Percentiles rank a stretch among this genome's conserved stretches.
phyloP scores from a whole-genome alignment of 2,329 filamentous ascomycete genomes.

The Tympanopsis confertula region DNA sequence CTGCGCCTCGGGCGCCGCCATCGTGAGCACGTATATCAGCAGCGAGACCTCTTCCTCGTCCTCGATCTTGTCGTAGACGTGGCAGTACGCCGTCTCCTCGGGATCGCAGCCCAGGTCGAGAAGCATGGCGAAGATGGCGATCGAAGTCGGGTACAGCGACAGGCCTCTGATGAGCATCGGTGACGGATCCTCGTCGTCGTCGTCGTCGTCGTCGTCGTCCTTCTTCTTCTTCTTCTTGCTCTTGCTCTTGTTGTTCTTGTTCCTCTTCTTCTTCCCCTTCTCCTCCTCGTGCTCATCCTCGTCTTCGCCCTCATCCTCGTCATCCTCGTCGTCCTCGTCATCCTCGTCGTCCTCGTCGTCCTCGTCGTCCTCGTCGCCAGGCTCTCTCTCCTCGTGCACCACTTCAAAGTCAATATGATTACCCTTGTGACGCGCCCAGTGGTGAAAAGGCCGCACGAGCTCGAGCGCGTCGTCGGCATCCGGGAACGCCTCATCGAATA shows the following conservation, averaged over 20 bases:
- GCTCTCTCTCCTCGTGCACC: neutral
- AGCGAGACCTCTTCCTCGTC: slow-evolving; percentile 43
- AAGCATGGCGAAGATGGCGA: slow-evolving; percentile 35
- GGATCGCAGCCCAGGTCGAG: slow-evolving; percentile 48
- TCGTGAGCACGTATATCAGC: slow-evolving; percentile 48
- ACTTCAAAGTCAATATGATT: neutral
- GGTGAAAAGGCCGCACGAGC: slow-evolving; percentile 33
- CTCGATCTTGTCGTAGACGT: slow-evolving; percentile 30
- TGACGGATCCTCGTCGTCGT: slow-evolving; percentile 24
- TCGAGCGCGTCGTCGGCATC: slow-evolving; percentile 34
- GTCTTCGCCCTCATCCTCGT: neutral
- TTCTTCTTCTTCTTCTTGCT: neutral
- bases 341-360: neutral
- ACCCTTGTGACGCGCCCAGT: neutral
- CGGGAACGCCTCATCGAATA: slow-evolving; percentile 37
- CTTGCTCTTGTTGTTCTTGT: neutral
- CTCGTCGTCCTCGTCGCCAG: neutral
- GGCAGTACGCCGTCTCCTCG: slow-evolving; percentile 34
- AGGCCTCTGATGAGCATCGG: slow-evolving; percentile 41
- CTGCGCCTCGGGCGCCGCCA: slow-evolving; percentile 52
- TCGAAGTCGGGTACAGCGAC: slow-evolving; percentile 40
- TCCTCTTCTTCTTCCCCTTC: neutral
- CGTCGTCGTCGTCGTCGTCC: slow-evolving; percentile 34
- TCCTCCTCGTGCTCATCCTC: neutral
- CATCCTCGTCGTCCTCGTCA: neutral